Conservation (phyloP, 345 rosid species). For the Mangifera indica region DNA sequence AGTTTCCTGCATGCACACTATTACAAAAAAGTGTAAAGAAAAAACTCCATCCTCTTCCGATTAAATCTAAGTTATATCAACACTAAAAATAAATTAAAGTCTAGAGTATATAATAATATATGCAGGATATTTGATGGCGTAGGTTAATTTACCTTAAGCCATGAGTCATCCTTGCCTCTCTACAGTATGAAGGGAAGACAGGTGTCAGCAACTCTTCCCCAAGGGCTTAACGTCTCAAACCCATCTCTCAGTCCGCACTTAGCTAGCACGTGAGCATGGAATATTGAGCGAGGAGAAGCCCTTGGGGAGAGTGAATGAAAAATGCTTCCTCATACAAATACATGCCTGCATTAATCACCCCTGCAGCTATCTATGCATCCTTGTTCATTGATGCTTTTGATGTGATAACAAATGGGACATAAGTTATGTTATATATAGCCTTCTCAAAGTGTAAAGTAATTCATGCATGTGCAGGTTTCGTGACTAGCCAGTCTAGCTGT, state of each 20-base stretch:
- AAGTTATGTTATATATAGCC: neutral
- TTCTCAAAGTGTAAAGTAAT: neutral
- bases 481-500: neutral
- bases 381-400: neutral
- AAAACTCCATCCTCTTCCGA: no score
- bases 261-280: neutral
- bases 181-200: neutral
- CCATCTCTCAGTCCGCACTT: neutral
- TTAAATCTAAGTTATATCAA: no score
- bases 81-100: no score
- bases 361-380: no score
- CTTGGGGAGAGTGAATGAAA: conserved; percentile 8
- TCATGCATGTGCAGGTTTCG: neutral
- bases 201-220: neutral
- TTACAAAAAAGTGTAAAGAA: no score
- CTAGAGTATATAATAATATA: no score
- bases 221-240: neutral
- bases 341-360: neutral
- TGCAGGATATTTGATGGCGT: no score
- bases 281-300: neutral
- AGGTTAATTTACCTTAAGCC: no score
- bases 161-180: no score
- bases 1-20: no score
- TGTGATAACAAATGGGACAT: neutral
- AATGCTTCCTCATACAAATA: neutral